phyloP scores from a whole-genome alignment of 2,329 filamentous ascomycete genomes.

The Berkeleyomyces basicola region DNA sequence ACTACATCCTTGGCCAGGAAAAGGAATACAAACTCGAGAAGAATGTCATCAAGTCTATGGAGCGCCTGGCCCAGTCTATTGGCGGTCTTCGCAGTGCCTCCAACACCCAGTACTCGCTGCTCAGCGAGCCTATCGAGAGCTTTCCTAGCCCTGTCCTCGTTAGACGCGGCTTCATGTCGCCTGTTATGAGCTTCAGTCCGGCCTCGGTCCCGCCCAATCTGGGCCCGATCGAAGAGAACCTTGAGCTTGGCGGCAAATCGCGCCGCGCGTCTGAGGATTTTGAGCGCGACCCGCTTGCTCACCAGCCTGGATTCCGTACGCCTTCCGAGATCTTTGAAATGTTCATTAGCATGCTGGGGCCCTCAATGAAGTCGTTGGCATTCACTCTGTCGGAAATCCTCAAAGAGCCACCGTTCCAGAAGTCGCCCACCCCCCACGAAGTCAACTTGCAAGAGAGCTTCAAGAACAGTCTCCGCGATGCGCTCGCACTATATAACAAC shows the following conservation, averaged over 20 bases:
- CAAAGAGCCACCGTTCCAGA: slow-evolving; percentile 67
- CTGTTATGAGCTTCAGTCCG: slow-evolving; percentile 13
- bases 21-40: slow-evolving; percentile 63
- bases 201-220: slow-evolving; percentile 17
- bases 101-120: slow-evolving; percentile 69
- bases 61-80: slow-evolving; percentile 72
- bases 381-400: slow-evolving; percentile 81
- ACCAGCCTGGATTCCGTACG: slow-evolving; percentile 31
- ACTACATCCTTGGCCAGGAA: slow-evolving; percentile 68
- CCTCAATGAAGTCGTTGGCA: slow-evolving; percentile 90
- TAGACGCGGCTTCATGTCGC: slow-evolving; percentile 5
- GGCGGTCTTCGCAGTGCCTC: slow-evolving; percentile 83
- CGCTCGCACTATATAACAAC: slow-evolving; percentile 60
- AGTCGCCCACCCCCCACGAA: slow-evolving; percentile 43
- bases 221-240: slow-evolving; percentile 16
- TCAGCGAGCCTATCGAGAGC: slow-evolving; percentile 37
- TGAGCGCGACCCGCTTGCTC: slow-evolving; percentile 5
- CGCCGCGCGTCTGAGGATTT: slow-evolving; percentile 9
- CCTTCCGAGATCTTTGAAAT: slow-evolving; percentile 78
- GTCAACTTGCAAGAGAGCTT: slow-evolving; percentile 69
- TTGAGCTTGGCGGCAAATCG: neutral
- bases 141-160: neutral
- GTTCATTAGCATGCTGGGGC: slow-evolving; percentile 77
- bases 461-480: slow-evolving; percentile 61
- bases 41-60: slow-evolving; percentile 66